Percentiles rank a stretch among this genome's conserved stretches.
phyloP scores from a whole-genome alignment of 1,139 yeast genomes.

The Nadsonia starkeyi-henricii region DNA sequence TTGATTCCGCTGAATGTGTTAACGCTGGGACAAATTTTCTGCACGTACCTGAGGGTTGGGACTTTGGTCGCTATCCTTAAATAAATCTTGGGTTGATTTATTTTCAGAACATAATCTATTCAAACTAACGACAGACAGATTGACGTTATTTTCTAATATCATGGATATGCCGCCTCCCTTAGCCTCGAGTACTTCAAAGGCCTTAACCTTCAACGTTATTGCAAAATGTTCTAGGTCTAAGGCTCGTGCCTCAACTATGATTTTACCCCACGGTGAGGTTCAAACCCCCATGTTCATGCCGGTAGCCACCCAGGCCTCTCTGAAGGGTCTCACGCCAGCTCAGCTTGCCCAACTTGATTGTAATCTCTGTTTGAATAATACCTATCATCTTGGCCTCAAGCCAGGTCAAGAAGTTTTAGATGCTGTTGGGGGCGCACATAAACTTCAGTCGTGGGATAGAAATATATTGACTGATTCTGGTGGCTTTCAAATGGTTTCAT shows the following conservation, averaged over 20 bases:
- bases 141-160: background rate
- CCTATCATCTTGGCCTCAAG: constrained; percentile 30
- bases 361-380: constrained; percentile 29
- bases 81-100: too few species aligned
- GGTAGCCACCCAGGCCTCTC: constrained; percentile 33
- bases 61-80: background rate
- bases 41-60: background rate
- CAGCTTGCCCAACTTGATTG: constrained; percentile 29
- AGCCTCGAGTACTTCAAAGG: constrained; percentile 12
- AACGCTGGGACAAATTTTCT: constrained; percentile 3
- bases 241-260: constrained; percentile 31
- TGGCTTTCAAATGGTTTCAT: constrained; percentile 35
- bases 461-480: constrained; percentile 32
- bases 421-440: constrained; percentile 31
- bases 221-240: constrained; percentile 29
- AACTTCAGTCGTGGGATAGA: constrained; percentile 28
- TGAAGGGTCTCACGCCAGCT: constrained; percentile 31
- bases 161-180: background rate
- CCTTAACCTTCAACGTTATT: constrained; percentile 26
- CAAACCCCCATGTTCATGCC: constrained; percentile 36
- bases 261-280: constrained; percentile 30
- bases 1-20: too few species aligned
- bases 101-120: too few species aligned
- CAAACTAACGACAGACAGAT: too few species aligned
- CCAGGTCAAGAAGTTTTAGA: constrained; percentile 32